Conservation (phyloP, 148 eudicot species). For the Rhododendron henanense region DNA sequence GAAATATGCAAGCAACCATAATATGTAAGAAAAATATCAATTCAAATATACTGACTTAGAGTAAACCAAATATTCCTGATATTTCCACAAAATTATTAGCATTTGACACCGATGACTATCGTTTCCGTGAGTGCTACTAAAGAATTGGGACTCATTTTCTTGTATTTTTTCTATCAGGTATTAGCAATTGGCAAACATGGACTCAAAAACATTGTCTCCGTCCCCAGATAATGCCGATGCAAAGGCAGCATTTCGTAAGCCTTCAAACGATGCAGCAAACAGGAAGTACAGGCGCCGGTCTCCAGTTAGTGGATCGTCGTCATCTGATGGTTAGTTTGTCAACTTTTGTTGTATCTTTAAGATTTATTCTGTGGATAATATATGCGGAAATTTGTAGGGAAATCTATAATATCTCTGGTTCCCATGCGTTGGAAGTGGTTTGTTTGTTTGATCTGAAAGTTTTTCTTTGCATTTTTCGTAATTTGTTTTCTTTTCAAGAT, state of each 20-base stretch:
- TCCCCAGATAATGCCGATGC: slow-evolving; percentile 40
- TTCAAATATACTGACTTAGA: not conserved
- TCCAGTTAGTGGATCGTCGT: slow-evolving; percentile 53
- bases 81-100: not conserved
- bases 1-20: not conserved
- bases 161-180: slow-evolving; percentile 13
- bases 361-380: not conserved
- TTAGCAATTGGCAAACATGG: slow-evolving; percentile 36
- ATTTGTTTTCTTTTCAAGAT: not conserved
- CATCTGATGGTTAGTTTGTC: slow-evolving; percentile 59
- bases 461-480: not conserved
- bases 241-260: slow-evolving; percentile 73
- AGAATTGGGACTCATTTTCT: not conserved
- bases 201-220: slow-evolving; percentile 37
- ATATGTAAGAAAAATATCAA: not conserved
- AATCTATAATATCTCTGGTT: not conserved
- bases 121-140: not conserved
- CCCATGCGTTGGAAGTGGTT: not conserved
- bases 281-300: slow-evolving; percentile 76
- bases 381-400: not conserved
- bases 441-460: not conserved
- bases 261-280: slow-evolving; percentile 52
- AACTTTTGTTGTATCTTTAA: not conserved
- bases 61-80: not conserved
- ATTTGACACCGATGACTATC: not conserved